Evolutionary conservation across 169 alveolate genomes (phyloP).

Genomic region (Cardiosporidium cionae): DNA sequence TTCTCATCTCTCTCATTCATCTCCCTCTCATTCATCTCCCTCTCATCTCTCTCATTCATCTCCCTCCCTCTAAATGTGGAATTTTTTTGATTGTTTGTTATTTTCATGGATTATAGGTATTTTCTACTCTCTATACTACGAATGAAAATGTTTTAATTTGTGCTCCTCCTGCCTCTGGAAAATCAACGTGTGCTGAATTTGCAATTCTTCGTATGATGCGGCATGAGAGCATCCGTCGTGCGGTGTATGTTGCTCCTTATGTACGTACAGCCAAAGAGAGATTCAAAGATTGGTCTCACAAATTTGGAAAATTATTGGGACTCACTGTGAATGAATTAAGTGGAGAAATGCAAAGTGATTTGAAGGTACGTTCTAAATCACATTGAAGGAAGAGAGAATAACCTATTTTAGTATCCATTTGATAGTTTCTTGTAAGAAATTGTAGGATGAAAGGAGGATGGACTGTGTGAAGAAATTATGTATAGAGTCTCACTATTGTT

Average conservation of each 20-base stretch:
- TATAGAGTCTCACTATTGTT: too few species aligned
- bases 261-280: conserved; percentile 41
- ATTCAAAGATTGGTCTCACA: conserved; percentile 42
- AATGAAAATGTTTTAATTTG: conserved; percentile 81
- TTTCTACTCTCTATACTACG: conserved; percentile 51
- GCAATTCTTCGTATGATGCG: conserved; percentile 74
- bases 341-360: conserved; percentile 31
- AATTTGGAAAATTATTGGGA: conserved; percentile 46
- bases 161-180: conserved; percentile 85
- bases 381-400: not conserved
- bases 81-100: not conserved
- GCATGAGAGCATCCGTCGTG: conserved; percentile 36
- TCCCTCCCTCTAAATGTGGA: not conserved
- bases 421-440: not conserved
- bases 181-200: conserved; percentile 71
- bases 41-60: not conserved
- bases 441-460: not conserved
- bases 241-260: conserved; percentile 56
- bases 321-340: conserved; percentile 30
- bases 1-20: not conserved
- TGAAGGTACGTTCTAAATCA: conserved; percentile 11
- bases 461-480: too few species aligned
- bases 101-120: not conserved
- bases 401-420: not conserved
- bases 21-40: not conserved